A percentile compares a stretch with the other conserved stretches of the same genome.
Evolutionary conservation across 352 stramenopile species (phyloP).

Genomic region (Aphanomyces invadans): DNA sequence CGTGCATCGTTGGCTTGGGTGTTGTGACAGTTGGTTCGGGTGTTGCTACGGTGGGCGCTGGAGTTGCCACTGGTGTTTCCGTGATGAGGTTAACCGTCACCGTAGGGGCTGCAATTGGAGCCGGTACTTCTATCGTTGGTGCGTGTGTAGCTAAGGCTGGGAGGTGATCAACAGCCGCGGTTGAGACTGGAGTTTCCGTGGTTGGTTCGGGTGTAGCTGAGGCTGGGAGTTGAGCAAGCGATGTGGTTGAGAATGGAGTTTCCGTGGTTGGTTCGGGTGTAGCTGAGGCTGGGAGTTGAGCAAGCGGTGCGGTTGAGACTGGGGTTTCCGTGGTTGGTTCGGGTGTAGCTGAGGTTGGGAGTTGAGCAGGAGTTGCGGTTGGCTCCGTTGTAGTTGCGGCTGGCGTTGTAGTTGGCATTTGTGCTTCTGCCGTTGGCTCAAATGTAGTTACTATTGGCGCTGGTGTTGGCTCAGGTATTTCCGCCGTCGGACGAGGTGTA

Average conservation of each 20-base stretch:
- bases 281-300: not conserved
- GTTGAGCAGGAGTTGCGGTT: not conserved
- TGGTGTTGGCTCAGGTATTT: not conserved
- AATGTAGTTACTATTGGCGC: not conserved
- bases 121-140: not conserved
- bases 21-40: not conserved
- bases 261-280: not conserved
- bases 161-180: not conserved
- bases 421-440: not conserved
- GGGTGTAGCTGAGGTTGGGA: not conserved
- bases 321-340: not conserved
- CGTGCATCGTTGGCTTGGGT: too few species aligned
- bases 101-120: not conserved
- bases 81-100: not conserved
- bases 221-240: not conserved
- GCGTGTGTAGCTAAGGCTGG: not conserved
- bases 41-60: not conserved
- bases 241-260: not conserved
- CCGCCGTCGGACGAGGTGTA: too few species aligned
- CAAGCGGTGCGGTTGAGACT: not conserved
- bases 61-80: not conserved
- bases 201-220: not conserved
- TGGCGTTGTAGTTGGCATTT: not conserved
- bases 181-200: not conserved
- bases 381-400: not conserved